Percentiles rank a stretch among this genome's conserved stretches.
Conservation (phyloP, 1,284 basidiomycete genomes). For the Quambalaria eucalypti region DNA sequence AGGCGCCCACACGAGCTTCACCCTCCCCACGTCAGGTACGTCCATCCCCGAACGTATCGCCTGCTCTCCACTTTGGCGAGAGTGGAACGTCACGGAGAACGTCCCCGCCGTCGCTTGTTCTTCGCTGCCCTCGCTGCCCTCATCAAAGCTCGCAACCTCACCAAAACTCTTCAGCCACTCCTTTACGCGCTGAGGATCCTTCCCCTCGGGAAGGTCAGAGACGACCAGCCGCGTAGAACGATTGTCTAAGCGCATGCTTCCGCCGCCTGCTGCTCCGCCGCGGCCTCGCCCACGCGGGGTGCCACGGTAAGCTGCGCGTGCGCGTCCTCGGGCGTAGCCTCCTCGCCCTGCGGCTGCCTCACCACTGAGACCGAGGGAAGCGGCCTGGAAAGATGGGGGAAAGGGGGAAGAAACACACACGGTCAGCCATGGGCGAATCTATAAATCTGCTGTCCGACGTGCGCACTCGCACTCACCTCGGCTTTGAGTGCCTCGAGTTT, state of each 20-base stretch:
- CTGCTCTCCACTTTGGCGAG: not conserved
- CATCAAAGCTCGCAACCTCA: slow-evolving; percentile 43
- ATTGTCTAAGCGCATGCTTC: slow-evolving; percentile 76
- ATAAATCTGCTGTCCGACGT: no score
- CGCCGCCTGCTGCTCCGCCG: slow-evolving; percentile 52
- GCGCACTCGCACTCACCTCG: slow-evolving; percentile 61
- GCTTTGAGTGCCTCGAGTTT: slow-evolving; percentile 72
- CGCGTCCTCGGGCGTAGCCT: slow-evolving; percentile 54
- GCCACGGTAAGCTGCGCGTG: slow-evolving; percentile 59
- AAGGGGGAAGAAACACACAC: no score
- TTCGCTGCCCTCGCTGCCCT: not conserved
- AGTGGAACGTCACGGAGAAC: not conserved
- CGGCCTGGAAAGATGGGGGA: no score
- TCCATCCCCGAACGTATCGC: slow-evolving; percentile 12
- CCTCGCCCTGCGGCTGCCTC: slow-evolving; percentile 37
- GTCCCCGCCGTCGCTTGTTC: not conserved
- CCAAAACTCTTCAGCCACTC: slow-evolving; percentile 65
- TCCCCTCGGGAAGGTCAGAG: slow-evolving; percentile 55
- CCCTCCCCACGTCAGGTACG: slow-evolving; percentile 31
- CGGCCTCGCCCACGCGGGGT: slow-evolving; percentile 50
- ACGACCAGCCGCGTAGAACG: slow-evolving; percentile 71
- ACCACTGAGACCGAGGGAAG: slow-evolving; percentile 61
- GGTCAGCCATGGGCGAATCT: no score
- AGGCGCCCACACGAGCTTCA: slow-evolving; percentile 30
- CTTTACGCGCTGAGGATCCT: slow-evolving; percentile 55